Percentiles rank a stretch among this genome's conserved stretches.
Conservation (phyloP, 345 rosid species). For the Physaria fendleri region DNA sequence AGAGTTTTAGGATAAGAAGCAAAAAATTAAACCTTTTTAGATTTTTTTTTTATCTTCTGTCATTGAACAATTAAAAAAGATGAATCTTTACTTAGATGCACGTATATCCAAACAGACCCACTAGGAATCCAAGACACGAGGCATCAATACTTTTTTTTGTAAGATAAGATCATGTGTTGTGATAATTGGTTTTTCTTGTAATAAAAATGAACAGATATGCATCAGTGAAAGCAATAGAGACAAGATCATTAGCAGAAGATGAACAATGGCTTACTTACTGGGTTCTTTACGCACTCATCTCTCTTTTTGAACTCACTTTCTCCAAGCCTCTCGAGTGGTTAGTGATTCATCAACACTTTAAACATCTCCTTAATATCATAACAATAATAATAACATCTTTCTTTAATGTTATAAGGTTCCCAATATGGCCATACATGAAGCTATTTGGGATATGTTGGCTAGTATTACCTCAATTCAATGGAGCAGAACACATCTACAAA, state of each 20-base stretch:
- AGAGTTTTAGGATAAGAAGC: neutral
- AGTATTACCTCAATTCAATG: slow-evolving; percentile 86
- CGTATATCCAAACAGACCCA: slow-evolving; percentile 18
- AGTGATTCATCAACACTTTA: neutral
- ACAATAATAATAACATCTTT: neutral
- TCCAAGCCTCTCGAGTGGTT: slow-evolving; percentile 82
- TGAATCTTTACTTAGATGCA: neutral
- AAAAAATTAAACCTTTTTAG: neutral
- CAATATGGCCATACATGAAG: slow-evolving; percentile 77
- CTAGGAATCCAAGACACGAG: slow-evolving; percentile 22
- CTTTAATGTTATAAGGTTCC: slow-evolving; percentile 51
- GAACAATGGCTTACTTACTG: slow-evolving; percentile 96
- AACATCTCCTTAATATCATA: neutral
- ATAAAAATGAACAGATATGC: slow-evolving; percentile 57
- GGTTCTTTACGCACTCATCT: slow-evolving; percentile 82
- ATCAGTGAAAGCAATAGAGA: slow-evolving; percentile 88
- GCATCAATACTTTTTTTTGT: neutral
- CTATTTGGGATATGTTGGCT: slow-evolving; percentile 83
- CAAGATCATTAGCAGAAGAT: slow-evolving; percentile 68
- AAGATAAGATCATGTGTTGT: neutral
- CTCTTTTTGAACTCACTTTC: slow-evolving; percentile 87
- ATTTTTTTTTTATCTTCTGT: neutral
- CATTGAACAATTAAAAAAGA: neutral
- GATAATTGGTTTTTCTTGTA: neutral
- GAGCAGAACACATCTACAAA: slow-evolving; percentile 83